Base-by-base conservation (phyloP, 2,329 filamentous ascomycete species). In the Aspergillus clavatus region DNA sequence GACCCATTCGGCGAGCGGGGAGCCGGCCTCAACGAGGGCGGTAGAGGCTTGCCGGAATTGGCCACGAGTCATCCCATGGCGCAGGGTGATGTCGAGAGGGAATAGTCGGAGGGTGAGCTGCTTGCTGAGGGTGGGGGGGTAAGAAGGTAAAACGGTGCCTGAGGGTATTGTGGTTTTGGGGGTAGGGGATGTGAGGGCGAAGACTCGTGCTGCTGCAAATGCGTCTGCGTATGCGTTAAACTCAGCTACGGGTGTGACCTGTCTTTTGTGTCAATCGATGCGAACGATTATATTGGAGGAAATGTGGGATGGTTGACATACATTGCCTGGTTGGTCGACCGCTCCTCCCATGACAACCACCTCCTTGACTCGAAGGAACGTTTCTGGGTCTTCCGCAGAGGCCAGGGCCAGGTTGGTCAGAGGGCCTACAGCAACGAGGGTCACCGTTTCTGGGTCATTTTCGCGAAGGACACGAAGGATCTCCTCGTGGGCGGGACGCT, bases 161-260 rank as follows among this genome's bases (percentile, higher is more conserved):
- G 83, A 70, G 0, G 83, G 81, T 1, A 93, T 89, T 78, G 96
- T 87, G 3, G 89, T 96, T 2, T 83, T 86, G 10, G 93, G 93
- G 26, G 72, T 81, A 5, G 77, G 79, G 1, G 86, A 89, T 0
- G 87, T 89, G 51, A 93, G 73, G 5, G 87, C 86, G 60, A 84
- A 90, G 14, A 93, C 79, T 11, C 86, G 78, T 8, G 87, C 87
- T 0, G 86, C 81, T 22, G 87, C 86, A 31, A 87, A 78, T 16
- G 86, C 77, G 65, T 98, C 94, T 46, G 93, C 90, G 61, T 89
- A 95, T 46, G 86, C 86, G 73, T 98, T 98, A 79, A 98, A 98
- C 66, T 98, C 93, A 51, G 87, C 89, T 10, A 85, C 80, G 1
- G 93, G 91, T 0, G 80, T 84, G 54, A 83, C 78, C 67, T 69